Evolutionary conservation across 768 basidiomycete species (phyloP).

Genomic region (Cyclocybe cylindracea): DNA sequence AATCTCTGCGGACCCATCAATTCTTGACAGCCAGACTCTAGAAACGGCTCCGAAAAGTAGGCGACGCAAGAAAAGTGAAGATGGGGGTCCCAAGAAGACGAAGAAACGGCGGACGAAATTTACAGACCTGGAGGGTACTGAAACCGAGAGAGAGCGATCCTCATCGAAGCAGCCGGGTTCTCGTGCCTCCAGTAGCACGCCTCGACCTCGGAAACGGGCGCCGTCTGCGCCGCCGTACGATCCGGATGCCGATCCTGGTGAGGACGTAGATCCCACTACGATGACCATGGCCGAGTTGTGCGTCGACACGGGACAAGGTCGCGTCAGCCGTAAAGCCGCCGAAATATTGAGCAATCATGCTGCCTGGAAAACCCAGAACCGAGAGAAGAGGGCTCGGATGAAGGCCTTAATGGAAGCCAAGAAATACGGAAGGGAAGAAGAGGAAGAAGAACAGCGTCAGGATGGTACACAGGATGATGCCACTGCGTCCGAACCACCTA

Average conservation of each 20-base stretch:
- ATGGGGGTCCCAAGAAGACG: slow-evolving; percentile 3
- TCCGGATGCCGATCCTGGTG: slow-evolving; percentile 64
- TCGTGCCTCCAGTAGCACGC: slow-evolving; percentile 25
- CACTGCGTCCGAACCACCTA: slow-evolving; percentile 11
- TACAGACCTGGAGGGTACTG: slow-evolving; percentile 10
- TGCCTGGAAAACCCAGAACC: slow-evolving; percentile 69
- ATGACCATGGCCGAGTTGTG: slow-evolving; percentile 85
- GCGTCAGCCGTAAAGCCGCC: slow-evolving; percentile 75
- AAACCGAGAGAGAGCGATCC: slow-evolving; percentile 9
- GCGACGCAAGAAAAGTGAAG: slow-evolving; percentile 4
- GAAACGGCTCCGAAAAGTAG: neutral
- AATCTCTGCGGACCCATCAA: neutral
- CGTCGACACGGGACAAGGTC: slow-evolving; percentile 75
- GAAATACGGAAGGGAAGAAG: slow-evolving; percentile 69
- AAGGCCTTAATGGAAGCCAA: slow-evolving; percentile 65
- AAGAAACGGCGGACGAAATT: slow-evolving; percentile 13
- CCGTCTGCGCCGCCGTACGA: slow-evolving; percentile 59
- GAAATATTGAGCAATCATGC: slow-evolving; percentile 72
- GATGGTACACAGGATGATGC: slow-evolving; percentile 16
- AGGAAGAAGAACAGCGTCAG: slow-evolving; percentile 28
- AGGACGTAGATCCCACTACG: slow-evolving; percentile 78
- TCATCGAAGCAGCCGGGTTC: slow-evolving; percentile 12
- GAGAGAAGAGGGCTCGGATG: slow-evolving; percentile 68
- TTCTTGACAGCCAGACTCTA: neutral
- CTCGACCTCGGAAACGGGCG: slow-evolving; percentile 41